Percentiles rank a stretch among this genome's conserved stretches.
Evolutionary conservation across 1,284 basidiomycete genomes (phyloP).

Genomic region (Neolentinus lepideus): DNA sequence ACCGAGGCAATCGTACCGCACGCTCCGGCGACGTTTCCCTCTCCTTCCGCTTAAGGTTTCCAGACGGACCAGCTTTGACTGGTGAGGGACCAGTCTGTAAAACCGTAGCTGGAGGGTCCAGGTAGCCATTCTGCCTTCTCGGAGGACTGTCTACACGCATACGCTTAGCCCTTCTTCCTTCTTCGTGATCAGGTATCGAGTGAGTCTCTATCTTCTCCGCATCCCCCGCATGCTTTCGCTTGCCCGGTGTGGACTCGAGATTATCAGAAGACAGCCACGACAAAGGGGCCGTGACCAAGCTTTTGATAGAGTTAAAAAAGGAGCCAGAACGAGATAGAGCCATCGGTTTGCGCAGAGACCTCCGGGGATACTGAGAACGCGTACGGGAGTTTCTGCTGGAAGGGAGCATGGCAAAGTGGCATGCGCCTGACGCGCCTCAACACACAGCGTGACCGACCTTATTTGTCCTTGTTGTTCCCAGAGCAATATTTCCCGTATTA

Average conservation of each 20-base stretch:
- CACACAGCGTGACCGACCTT: background rate
- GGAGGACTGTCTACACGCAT: background rate
- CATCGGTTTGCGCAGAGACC: background rate
- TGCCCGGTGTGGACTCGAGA: background rate
- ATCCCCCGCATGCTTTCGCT: background rate
- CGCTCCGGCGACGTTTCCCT: background rate
- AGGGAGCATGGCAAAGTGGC: conserved; percentile 1
- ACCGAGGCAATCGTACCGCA: background rate
- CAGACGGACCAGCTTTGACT: no score
- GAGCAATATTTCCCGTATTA: background rate
- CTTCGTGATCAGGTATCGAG: background rate
- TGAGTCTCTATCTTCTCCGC: background rate
- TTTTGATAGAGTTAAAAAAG: background rate
- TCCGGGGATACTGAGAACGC: background rate
- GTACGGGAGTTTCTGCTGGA: background rate
- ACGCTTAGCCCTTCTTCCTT: background rate
- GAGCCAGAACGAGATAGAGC: background rate
- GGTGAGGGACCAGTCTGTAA: background rate
- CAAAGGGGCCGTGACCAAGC: background rate
- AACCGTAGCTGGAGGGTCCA: background rate
- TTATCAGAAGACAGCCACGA: background rate
- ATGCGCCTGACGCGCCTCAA: background rate
- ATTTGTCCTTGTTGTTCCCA: background rate
- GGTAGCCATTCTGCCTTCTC: background rate
- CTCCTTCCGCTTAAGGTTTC: no score